Evolutionary conservation across 306 rosid species (phyloP), one percentile per base, ranked within the genome.

Genomic region (Betula pendula): DNA sequence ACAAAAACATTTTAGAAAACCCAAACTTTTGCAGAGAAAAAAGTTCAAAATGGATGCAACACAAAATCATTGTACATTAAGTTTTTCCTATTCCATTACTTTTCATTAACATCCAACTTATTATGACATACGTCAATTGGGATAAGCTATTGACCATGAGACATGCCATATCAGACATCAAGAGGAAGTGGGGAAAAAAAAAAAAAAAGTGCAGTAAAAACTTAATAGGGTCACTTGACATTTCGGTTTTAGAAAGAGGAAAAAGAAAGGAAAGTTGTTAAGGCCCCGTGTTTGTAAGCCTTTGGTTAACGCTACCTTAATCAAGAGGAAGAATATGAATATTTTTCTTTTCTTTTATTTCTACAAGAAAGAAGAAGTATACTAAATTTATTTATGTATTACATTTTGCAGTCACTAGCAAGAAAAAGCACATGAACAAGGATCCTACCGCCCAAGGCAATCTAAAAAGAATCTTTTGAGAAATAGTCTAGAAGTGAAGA

Each of bases 1-100:
- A 92, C 88, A 85, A 68, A 87, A 85, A 93, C 86, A 87, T 87
- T 96, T 96, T 84, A 92, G 99, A 85, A 70, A 83, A 68, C 85
- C 91, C 81, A 80, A 49, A 58, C 50, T 56, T 70, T 62, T 71
- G 80, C 56, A 85, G 81, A 79, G 69, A 71, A 69, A 53, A 60
- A 7, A 55, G 19, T 35, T 53, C 66, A 49, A 72, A 50, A 68
- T 40, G 31, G 19, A 58, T 45, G 76, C 68, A 65, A 66, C 67
- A 80, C 73, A 45, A 27, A 47, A 70, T 27, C 49, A 65, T 25
- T 6, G 53, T 65, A 4, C 38, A 51, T 31, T 27, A 44, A 48
- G 44, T 25, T 66, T 77, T 77, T 24, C 42, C 2, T 43, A 43
- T 68, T 65, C 66, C 76, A 42, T 51, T 17, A 6, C 13, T 44